A percentile compares a stretch with the other conserved stretches of the same genome.
Evolutionary conservation across 2,329 filamentous ascomycete genomes (phyloP).

Genomic region (Penicillium paneum): DNA sequence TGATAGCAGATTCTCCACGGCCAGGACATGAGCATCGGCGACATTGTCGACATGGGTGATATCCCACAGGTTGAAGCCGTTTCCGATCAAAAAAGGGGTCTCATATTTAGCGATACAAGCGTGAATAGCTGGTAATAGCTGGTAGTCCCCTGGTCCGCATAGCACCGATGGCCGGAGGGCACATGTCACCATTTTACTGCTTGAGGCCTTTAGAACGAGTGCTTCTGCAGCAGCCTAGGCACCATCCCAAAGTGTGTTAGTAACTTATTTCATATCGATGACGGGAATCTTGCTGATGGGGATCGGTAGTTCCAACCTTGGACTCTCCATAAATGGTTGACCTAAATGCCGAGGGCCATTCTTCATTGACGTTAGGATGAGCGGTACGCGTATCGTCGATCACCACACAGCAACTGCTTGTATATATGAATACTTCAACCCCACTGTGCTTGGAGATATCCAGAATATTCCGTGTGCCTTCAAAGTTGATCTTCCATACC

Average conservation of each 20-base stretch:
- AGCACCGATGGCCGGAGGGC: slow-evolving; percentile 45
- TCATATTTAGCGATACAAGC: slow-evolving; percentile 45
- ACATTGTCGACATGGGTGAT: slow-evolving; percentile 45
- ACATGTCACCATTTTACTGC: slow-evolving; percentile 36
- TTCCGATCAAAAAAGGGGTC: slow-evolving; percentile 42
- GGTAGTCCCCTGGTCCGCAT: slow-evolving; percentile 44
- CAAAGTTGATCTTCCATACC: slow-evolving; percentile 53
- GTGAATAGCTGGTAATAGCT: slow-evolving; percentile 44
- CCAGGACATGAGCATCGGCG: slow-evolving; percentile 46
- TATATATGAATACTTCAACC: slow-evolving; percentile 54
- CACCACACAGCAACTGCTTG: slow-evolving; percentile 55
- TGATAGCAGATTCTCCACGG: slow-evolving; percentile 43
- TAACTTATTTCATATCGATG: background rate
- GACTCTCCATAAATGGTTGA: slow-evolving; percentile 47
- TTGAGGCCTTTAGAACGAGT: slow-evolving; percentile 40
- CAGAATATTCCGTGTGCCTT: slow-evolving; percentile 55
- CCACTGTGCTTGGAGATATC: slow-evolving; percentile 44
- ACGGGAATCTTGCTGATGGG: background rate
- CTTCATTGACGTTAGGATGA: slow-evolving; percentile 41
- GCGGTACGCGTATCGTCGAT: slow-evolving; percentile 47
- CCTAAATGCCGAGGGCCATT: slow-evolving; percentile 37
- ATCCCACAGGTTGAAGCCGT: slow-evolving; percentile 45
- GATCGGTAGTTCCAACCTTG: slow-evolving; percentile 29
- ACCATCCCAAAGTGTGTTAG: background rate
- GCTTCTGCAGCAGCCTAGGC: slow-evolving; percentile 41